phyloP scores from a whole-genome alignment of 106 monocot species.

The Acorus calamus region DNA sequence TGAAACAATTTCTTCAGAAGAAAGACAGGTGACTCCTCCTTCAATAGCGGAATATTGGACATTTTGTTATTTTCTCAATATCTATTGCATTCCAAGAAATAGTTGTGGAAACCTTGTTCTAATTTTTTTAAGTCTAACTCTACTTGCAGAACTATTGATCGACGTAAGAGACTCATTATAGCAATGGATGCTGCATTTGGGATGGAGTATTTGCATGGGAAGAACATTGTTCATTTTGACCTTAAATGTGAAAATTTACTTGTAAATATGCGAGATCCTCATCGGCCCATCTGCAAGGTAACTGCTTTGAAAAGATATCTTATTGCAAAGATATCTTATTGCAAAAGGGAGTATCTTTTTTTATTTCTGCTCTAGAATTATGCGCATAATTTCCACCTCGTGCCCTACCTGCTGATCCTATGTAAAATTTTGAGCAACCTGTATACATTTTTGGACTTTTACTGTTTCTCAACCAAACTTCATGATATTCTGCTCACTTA shows the following conservation, averaged over 20 bases:
- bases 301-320: background rate
- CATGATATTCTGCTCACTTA: no score
- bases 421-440: no score
- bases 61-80: no score
- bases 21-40: conserved; percentile 66
- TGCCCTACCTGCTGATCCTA: no score
- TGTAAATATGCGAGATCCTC: conserved; percentile 95
- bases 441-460: no score
- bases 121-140: no score
- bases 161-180: conserved; percentile 84
- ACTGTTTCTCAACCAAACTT: no score
- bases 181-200: conserved; percentile 97
- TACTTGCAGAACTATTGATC: conserved; percentile 77
- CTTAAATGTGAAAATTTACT: conserved; percentile 93
- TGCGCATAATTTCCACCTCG: no score
- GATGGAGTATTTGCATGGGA: conserved; percentile 95
- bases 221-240: conserved; percentile 97
- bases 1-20: conserved; percentile 75
- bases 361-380: background rate
- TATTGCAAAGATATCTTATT: no score
- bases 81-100: no score
- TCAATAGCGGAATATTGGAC: background rate
- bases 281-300: conserved; percentile 94
- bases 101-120: no score
- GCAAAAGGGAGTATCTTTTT: background rate